Percentiles rank a stretch among this genome's conserved stretches.
These are phyloP conservation scores for Coemansia erecta DNA, from an alignment of 192 early-diverging fungal genomes.

Conservation along the genomic window DNA sequence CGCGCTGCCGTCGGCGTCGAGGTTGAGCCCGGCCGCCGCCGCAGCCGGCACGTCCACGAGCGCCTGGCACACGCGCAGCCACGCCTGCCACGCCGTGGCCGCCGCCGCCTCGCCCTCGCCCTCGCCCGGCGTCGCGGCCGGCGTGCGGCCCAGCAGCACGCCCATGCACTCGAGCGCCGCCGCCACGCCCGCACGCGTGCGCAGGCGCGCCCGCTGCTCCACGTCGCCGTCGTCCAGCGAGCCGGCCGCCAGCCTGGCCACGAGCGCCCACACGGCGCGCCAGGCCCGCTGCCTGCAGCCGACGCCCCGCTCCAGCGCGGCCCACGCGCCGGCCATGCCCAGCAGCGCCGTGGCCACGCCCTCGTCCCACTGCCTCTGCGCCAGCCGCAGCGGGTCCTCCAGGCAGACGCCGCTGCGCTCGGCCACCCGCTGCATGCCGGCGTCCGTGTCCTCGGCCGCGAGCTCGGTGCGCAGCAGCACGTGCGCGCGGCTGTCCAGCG, in stretches of 20 bases:
- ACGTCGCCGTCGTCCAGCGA: background rate
- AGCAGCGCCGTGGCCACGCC: constrained; percentile 33
- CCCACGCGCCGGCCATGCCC: constrained; percentile 31
- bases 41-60: constrained; percentile 7
- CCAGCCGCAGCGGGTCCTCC: constrained; percentile 40
- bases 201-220: constrained; percentile 9
- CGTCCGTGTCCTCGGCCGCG: background rate
- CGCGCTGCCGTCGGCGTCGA: constrained; percentile 3
- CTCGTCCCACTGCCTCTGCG: constrained; percentile 47
- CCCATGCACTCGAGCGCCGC: constrained; percentile 23
- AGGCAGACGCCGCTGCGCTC: constrained; percentile 34
- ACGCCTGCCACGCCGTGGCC: constrained; percentile 27
- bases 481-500: constrained; percentile 19
- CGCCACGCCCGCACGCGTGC: constrained; percentile 27
- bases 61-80: constrained; percentile 24
- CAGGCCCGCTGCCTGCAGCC: constrained; percentile 23
- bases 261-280: constrained; percentile 24
- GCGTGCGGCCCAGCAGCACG: constrained; percentile 8
- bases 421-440: constrained; percentile 6
- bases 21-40: constrained; percentile 9
- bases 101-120: constrained; percentile 1
- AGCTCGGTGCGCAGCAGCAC: constrained; percentile 6
- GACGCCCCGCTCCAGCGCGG: constrained; percentile 7
- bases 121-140: background rate
- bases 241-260: constrained; percentile 17